Evolutionary conservation across 768 basidiomycete species (phyloP), one percentile per base, ranked within the genome.

Genomic region (Suillus subalutaceus): DNA sequence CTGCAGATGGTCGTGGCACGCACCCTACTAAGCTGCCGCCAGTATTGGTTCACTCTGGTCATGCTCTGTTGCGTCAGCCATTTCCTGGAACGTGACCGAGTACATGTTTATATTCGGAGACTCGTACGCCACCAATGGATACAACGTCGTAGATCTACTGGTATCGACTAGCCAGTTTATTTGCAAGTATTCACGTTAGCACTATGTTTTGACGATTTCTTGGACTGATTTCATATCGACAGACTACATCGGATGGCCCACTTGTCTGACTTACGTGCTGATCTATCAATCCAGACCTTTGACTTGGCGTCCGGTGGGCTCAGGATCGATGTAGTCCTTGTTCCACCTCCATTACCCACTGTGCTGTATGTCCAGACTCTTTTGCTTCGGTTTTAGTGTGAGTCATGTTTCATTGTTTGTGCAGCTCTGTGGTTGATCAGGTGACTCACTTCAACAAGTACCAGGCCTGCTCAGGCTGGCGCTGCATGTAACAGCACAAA

Each of bases 221-320:
- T 20, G 43, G 20, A 68, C 23, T n/a, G 26, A 16, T 41, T 65
- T 68, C 63, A 68, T 26, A 32, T 38, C 23, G 41, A 1, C 53
- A 89, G 86, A 84, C 83, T 9, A 85, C 85, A 7, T 86, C 85
- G 16, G 86, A 88, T 71, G 87, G 88, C 20, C 86, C 81, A 43
- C 9, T 32, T 48, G 6, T 0, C 6, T 43, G 35, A 15, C 23
- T 68, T 12, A 9, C 2, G 26, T 26, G 26, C 26, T 26, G 26
- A 32, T 32, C 2, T 32, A 32, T 32, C 32, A 64, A 10, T 18
- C 10, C 78, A 86, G 69, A 88, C 86, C 0, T 90, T 88, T 75
- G 87, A 90, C 77, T 86, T 86, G 67, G 90, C 90, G 0, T 88
- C 84, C 64, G 87, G 89, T 26, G 90, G 86, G 35, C 89, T 88